Evolutionary conservation across 306 rosid species (phyloP).

Genomic region (Trifolium repens): DNA sequence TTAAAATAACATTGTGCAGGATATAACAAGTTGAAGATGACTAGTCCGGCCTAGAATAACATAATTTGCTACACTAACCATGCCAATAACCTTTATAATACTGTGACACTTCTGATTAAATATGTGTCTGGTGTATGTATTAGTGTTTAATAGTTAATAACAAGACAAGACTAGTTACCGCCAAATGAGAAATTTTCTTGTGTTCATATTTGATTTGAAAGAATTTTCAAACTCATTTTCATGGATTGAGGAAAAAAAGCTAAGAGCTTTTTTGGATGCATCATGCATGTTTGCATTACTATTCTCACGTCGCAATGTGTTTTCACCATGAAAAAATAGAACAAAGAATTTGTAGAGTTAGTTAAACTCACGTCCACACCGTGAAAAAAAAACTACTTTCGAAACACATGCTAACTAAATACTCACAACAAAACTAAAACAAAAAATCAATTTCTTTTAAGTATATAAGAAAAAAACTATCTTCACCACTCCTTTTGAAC

Average conservation of each 20-base stretch:
- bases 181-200: not conserved
- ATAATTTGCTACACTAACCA: not conserved
- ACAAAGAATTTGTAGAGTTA: too few species aligned
- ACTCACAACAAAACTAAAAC: not conserved
- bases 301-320: too few species aligned
- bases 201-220: not conserved
- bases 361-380: too few species aligned
- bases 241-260: not conserved
- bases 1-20: not conserved
- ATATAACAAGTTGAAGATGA: not conserved
- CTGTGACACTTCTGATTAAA: not conserved
- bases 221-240: slow-evolving; percentile 8
- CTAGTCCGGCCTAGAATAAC: not conserved
- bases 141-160: not conserved
- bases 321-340: too few species aligned
- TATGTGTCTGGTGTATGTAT: not conserved
- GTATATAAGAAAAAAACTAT: slow-evolving; percentile 25
- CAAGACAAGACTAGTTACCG: not conserved
- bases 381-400: too few species aligned
- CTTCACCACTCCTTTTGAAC: slow-evolving; percentile 26
- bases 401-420: not conserved
- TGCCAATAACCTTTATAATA: not conserved
- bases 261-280: too few species aligned
- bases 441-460: slow-evolving; percentile 3
- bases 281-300: too few species aligned